Base-by-base conservation (phyloP, 345 rosid genomes). In the Citrus maxima region DNA sequence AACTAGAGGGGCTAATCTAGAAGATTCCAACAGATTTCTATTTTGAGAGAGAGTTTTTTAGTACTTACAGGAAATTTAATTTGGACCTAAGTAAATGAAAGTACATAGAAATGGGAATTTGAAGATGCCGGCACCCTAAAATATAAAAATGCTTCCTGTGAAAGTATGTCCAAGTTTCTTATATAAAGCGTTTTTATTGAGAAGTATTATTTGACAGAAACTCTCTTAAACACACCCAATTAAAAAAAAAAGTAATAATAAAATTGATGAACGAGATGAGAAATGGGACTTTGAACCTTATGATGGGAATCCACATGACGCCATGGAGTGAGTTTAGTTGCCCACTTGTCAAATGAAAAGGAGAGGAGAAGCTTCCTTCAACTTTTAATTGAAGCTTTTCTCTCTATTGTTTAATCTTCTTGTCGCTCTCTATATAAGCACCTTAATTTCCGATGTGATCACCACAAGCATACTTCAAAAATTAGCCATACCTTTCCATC, bases 341-440 rank as follows among this genome's bases (percentile, higher is more conserved):
- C 49, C 85, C 51, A 73, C 77, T 84, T 77, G 81, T 74, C 67
- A 30, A 65, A 46, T 37, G 13, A 28, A 77, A 67, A 56, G 32
- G 34, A 27, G 21, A 32, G 28, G 72, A 77, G 72, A 77, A 42
- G 74, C 73, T 58, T 81, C 70, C 72, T 55, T 75, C 25, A 54
- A 10, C 54, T 30, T 78, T 59, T n/a, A 59, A 54, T 46, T 58
- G 56, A 74, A 79, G 6, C 42, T 73, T 59, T 73, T 16, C 27
- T 76, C 64, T 32, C 27, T 64, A 22, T 22, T 38, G n/a, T 38
- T 69, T 69, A 63, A 49, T 7, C 74, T 30, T 46, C 8, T 34
- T 28, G 16, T 72, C 64, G 35, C 16, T 77, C 68, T 54, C 80
- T 77, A 80, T 86, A 83, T 79, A 86, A 80, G 73, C 76, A 46